Percentiles rank a stretch among this genome's conserved stretches.
phyloP scores from a whole-genome alignment of 192 early-diverging fungal genomes.

The Obelidium mucronatum region DNA sequence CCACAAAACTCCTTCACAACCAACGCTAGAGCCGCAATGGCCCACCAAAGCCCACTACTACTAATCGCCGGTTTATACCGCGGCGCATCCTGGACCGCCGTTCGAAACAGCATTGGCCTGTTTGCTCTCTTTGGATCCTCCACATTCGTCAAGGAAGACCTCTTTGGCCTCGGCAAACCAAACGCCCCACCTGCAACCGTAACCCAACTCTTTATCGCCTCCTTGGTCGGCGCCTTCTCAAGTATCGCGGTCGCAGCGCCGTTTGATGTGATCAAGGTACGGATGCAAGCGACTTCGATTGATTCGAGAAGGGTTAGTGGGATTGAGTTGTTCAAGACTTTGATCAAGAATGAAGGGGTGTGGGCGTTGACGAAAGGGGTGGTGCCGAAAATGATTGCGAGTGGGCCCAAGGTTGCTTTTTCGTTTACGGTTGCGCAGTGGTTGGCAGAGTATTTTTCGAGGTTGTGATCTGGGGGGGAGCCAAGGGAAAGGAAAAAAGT shows the following conservation, averaged over 20 bases:
- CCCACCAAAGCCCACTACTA: background rate
- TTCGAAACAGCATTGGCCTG: constrained; percentile 91
- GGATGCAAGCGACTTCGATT: constrained; percentile 90
- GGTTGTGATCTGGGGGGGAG: too few species aligned
- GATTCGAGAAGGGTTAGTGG: constrained; percentile 75
- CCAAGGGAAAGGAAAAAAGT: too few species aligned
- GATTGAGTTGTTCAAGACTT: constrained; percentile 73
- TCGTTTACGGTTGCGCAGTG: constrained; percentile 93
- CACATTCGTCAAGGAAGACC: constrained; percentile 87
- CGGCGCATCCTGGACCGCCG: constrained; percentile 89
- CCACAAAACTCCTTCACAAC: constrained; percentile 4
- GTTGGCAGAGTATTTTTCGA: constrained; percentile 49
- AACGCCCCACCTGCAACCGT: constrained; percentile 75
- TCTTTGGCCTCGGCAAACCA: constrained; percentile 80
- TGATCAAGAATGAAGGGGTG: constrained; percentile 87
- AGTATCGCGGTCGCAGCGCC: constrained; percentile 90
- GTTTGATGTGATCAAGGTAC: constrained; percentile 96
- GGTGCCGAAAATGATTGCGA: constrained; percentile 43
- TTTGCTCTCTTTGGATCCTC: constrained; percentile 92
- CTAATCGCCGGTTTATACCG: constrained; percentile 38
- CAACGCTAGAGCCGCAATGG: background rate
- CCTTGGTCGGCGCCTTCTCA: constrained; percentile 85
- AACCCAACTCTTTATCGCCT: constrained; percentile 87
- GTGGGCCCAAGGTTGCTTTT: constrained; percentile 91
- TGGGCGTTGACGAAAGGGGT: constrained; percentile 85